Percentiles rank a stretch among this genome's conserved stretches.
phyloP scores from a whole-genome alignment of 108 stramenopile species.

The Pseudonitzschia delicatissima region DNA sequence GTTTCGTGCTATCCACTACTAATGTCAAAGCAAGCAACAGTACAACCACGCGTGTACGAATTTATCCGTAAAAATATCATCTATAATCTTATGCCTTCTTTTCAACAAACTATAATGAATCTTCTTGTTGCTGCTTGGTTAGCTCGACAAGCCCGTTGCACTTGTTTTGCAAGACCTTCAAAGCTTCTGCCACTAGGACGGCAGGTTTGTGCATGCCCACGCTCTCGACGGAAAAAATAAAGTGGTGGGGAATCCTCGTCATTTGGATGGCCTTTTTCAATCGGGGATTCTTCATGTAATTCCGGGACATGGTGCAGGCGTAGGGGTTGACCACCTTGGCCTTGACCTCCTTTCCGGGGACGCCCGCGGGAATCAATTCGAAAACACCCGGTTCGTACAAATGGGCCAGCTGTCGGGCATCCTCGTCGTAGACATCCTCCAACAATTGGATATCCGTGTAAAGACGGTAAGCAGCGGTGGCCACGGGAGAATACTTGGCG shows the following conservation, averaged over 20 bases:
- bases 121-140: conserved; percentile 38
- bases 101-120: background rate
- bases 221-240: conserved; percentile 95
- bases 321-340: conserved; percentile 81
- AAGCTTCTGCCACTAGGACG: conserved; percentile 77
- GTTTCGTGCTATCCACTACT: no score
- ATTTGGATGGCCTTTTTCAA: conserved; percentile 81
- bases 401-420: conserved; percentile 84
- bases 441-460: conserved; percentile 71
- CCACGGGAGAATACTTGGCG: conserved; percentile 97
- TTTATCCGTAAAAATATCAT: no score
- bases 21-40: no score
- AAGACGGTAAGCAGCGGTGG: conserved; percentile 93
- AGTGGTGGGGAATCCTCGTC: conserved; percentile 88
- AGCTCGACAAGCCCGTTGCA: conserved; percentile 45
- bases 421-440: conserved; percentile 69
- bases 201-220: conserved; percentile 89
- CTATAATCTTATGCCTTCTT: no score
- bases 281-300: conserved; percentile 86
- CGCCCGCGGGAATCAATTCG: conserved; percentile 49
- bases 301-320: conserved; percentile 96
- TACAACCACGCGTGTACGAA: no score
- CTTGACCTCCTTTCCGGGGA: conserved; percentile 35
- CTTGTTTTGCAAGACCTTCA: conserved; percentile 76
- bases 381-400: conserved; percentile 88